Evolutionary conservation across 129 eudicot species (phyloP), one percentile per base, ranked within the genome.

Genomic region (Gnaphalium uliginosum): DNA sequence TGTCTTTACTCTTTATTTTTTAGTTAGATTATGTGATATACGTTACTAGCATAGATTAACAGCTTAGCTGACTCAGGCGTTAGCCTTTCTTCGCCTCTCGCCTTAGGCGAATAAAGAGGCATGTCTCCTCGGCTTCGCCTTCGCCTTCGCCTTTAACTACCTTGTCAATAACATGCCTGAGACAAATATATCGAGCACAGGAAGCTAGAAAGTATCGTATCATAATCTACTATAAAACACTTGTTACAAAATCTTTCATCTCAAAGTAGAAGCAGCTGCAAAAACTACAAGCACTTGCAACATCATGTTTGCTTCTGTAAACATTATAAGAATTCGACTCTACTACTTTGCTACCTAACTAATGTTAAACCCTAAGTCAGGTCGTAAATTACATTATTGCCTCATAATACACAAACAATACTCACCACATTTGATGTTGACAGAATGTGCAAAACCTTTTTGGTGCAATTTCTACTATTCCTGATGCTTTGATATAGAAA

Each of bases 391-490:
- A 46, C 53, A 14, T 46, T 4, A 3, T 41, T 41, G 48, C 48
- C 61, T 19, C 22, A n/a, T 22, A n/a, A 70, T n/a, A 60, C 62
- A 58, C 39, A 37, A 46, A 46, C 53, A 39, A 19, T 33, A 35
- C 58, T 14, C 69, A 25, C 69, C 69, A 41, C 59, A 59, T 59
- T 24, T 73, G 39, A 59, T 4, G 58, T 59, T 27, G 68, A 50
- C 63, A 71, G 15, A 21, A 57, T 19, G 25, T 32, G 32, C 56
- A 72, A 21, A 56, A 33, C 24, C 54, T 43, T 43, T 43, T 43
- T 43, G 18, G 51, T 43, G 51, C 18, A 43, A 13, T 43, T 11
- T 11, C 51, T 43, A 43, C 51, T 43, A 43, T 3, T 2, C 51
- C 51, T 43, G 18, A 43, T 43, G 51, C 51, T 43, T 43, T 43